phyloP scores from a whole-genome alignment of 2,329 filamentous ascomycete genomes.

The Drechslera avenae region DNA sequence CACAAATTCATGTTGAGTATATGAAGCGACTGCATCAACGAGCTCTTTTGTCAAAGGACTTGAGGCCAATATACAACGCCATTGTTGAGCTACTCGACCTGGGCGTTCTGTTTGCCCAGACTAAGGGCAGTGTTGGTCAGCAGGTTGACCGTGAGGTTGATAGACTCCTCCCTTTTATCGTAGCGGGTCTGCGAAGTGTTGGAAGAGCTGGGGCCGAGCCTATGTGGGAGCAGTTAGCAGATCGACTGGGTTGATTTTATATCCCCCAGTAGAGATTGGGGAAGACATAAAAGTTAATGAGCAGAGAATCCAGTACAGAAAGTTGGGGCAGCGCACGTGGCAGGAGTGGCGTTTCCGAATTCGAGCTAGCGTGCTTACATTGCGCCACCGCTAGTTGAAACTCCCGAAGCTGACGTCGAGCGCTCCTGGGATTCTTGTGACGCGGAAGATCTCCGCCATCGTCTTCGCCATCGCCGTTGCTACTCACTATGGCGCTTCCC shows the following conservation, averaged over 20 bases:
- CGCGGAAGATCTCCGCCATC: slow-evolving; percentile 14
- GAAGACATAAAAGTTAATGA: no score
- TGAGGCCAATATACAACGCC: slow-evolving; percentile 72
- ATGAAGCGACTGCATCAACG: slow-evolving; percentile 67
- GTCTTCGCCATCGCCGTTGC: slow-evolving; percentile 4
- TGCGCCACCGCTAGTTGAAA: slow-evolving; percentile 11
- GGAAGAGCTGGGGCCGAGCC: slow-evolving; percentile 73
- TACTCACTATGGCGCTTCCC: slow-evolving; percentile 75
- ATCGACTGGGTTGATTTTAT: slow-evolving; percentile 61
- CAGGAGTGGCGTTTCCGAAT: not conserved
- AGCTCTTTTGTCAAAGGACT: slow-evolving; percentile 69
- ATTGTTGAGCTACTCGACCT: slow-evolving; percentile 80
- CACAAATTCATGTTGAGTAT: slow-evolving; percentile 69
- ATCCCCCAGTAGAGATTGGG: no score
- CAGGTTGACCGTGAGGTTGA: slow-evolving; percentile 67
- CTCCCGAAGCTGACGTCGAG: slow-evolving; percentile 10
- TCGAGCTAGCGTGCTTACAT: slow-evolving; percentile 4
- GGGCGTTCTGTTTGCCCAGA: slow-evolving; percentile 69
- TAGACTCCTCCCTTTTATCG: slow-evolving; percentile 70
- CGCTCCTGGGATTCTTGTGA: slow-evolving; percentile 2
- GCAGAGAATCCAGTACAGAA: no score
- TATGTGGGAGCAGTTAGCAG: slow-evolving; percentile 80
- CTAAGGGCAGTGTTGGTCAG: slow-evolving; percentile 51
- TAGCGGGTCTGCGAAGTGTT: slow-evolving; percentile 73
- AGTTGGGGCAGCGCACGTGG: no score